Evolutionary conservation across 2,329 filamentous ascomycete genomes (phyloP), one percentile per base, ranked within the genome.

Genomic region (Aspergillus costaricaensis): DNA sequence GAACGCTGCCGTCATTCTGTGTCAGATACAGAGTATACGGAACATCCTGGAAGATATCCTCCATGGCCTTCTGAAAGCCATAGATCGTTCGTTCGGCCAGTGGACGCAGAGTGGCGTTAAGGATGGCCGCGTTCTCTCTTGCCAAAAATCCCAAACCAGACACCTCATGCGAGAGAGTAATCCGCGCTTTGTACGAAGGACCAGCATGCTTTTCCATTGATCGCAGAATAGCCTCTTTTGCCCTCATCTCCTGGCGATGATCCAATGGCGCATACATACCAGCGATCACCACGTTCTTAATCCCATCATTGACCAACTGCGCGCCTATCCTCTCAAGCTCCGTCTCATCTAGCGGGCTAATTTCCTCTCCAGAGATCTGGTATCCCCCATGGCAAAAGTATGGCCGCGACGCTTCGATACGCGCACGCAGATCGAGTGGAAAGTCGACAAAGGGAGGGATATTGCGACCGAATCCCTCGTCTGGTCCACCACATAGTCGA

Each of bases 1-100:
- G 72, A 14, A 84, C 72, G 2, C 80, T 83, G 1, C 82, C 82
- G 64, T 83, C 81, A 50, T 84, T 84, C 58, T 83, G 81, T 0
- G 82, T 83, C 15, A 84, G 76, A 63, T 82, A 84, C 0, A 83
- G 70, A 4, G 39, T 59, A 6, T 17, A 55, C 0, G 80, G 78
- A 58, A 78, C 82, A 10, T 51, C 8, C 5, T 54, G 23, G 65
- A 83, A 71, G 4, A 82, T 73, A 17, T 72, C 73, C 59, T 75
- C 76, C 71, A 82, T 83, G 3, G 81, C 81, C 41, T 69, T 63
- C 50, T 77, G 76, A 60, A 83, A 83, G 1, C 77, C 76, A 17
- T 74, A 73, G 17, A 83, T 80, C 0, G 81, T 83, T 41, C 73
- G 71, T 54, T 79, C 73, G 1, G 81, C 81, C 65, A 82, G 80